Evolutionary conservation across 2,329 filamentous ascomycete species (phyloP).

Genomic region (Talaromyces sp.): DNA sequence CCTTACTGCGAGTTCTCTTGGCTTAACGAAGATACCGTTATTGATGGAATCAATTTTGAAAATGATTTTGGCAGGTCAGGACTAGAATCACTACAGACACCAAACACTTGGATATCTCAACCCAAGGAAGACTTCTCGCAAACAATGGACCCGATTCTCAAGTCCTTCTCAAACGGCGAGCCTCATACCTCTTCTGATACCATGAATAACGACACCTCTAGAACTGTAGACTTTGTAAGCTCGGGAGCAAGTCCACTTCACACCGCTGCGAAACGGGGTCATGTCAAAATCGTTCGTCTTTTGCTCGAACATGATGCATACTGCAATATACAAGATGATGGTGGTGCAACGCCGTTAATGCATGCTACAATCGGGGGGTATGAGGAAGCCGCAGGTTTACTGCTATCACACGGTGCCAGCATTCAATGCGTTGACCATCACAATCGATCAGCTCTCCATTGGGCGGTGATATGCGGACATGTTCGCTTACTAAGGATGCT

Average conservation of each 20-base stretch:
- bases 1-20: neutral
- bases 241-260: conserved; percentile 21
- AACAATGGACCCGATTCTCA: neutral
- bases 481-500: neutral
- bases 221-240: neutral
- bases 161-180: neutral
- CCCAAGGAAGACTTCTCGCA: neutral
- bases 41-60: neutral
- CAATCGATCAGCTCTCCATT: neutral
- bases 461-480: neutral
- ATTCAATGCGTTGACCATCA: neutral
- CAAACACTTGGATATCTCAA: neutral
- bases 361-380: conserved; percentile 1
- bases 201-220: neutral
- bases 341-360: neutral
- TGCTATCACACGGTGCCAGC: neutral
- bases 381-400: neutral
- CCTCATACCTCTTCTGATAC: neutral
- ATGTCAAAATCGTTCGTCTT: conserved; percentile 20
- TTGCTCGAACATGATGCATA: neutral
- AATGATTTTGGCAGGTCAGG: neutral
- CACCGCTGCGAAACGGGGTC: conserved; percentile 23
- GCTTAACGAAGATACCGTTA: neutral
- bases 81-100: neutral
- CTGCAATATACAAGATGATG: neutral